Conservation (phyloP, 768 basidiomycete genomes). For the Tulasnella sp. region DNA sequence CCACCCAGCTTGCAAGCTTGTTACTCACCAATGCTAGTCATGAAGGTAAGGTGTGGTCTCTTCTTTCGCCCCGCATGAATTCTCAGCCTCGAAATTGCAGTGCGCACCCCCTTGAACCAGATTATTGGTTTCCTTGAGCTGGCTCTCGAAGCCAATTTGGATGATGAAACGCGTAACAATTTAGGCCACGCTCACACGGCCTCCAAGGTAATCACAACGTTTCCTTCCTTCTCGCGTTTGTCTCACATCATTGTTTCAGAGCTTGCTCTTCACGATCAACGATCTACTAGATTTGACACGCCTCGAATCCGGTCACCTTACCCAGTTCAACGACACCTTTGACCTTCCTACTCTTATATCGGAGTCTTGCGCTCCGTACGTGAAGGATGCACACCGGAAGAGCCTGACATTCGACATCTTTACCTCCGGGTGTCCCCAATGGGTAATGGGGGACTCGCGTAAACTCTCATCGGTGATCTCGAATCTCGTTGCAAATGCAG, state of each 20-base stretch:
- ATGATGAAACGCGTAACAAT: slow-evolving; percentile 66
- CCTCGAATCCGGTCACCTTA: slow-evolving; percentile 65
- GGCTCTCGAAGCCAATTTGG: slow-evolving; percentile 66
- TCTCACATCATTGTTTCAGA: slow-evolving; percentile 33
- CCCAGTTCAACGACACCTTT: slow-evolving; percentile 69
- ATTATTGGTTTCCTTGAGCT: slow-evolving; percentile 80
- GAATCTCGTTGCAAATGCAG: slow-evolving; percentile 67
- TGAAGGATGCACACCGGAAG: slow-evolving; percentile 56
- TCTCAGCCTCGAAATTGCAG: slow-evolving; percentile 30
- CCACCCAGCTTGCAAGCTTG: slow-evolving; percentile 64
- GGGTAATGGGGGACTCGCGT: slow-evolving; percentile 60
- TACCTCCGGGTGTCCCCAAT: slow-evolving; percentile 45
- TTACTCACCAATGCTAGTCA: slow-evolving; percentile 75
- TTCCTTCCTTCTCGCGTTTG: neutral
- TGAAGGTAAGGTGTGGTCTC: slow-evolving; percentile 45
- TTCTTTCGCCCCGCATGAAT: neutral
- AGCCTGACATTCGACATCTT: slow-evolving; percentile 53
- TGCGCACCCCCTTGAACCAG: slow-evolving; percentile 69
- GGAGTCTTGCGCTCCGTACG: slow-evolving; percentile 56
- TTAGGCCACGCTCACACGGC: slow-evolving; percentile 64
- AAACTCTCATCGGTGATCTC: slow-evolving; percentile 71
- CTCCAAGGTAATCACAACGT: slow-evolving; percentile 45
- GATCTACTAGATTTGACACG: slow-evolving; percentile 74
- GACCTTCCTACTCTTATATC: slow-evolving; percentile 52
- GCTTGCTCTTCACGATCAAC: slow-evolving; percentile 73